A percentile compares a stretch with the other conserved stretches of the same genome.
These are phyloP conservation scores for Neolecta irregularis DNA, from an alignment of 1,139 yeast species.

Conservation along the genomic window DNA sequence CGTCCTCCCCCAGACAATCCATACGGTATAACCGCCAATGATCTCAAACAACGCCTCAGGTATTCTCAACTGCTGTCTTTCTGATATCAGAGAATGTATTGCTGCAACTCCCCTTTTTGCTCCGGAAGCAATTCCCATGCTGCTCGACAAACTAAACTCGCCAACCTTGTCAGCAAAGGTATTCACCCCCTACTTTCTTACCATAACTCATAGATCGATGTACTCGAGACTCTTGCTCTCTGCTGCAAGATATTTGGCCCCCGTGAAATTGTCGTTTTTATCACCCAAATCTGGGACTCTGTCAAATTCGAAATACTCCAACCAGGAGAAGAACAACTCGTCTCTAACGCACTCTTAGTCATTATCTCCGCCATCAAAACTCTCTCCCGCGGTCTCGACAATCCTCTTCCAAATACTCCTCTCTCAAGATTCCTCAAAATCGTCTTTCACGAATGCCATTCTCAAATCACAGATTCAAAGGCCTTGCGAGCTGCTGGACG, in stretches of 20 bases:
- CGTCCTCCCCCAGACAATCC: conserved; percentile 75
- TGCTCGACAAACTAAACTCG: conserved; percentile 73
- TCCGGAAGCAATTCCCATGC: conserved; percentile 55
- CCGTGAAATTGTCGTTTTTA: conserved; percentile 35
- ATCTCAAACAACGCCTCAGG: conserved; percentile 44
- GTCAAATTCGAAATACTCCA: conserved; percentile 76
- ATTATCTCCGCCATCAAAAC: conserved; percentile 29
- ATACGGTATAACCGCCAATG: conserved; percentile 60
- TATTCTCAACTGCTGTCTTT: not conserved
- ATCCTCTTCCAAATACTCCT: conserved; percentile 18
- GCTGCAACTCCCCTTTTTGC: conserved; percentile 53
- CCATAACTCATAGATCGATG: conserved; percentile 1
- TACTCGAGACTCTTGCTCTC: conserved; percentile 14
- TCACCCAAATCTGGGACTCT: conserved; percentile 76
- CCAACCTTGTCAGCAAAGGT: conserved; percentile 67
- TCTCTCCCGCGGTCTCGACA: conserved; percentile 26
- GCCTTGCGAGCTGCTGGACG: conserved; percentile 44
- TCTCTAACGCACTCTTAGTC: conserved; percentile 34
- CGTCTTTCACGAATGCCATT: conserved; percentile 42
- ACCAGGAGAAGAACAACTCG: conserved; percentile 32
- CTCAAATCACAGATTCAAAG: conserved; percentile 37
- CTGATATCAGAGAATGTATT: conserved; percentile 28
- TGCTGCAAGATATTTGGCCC: conserved; percentile 42
- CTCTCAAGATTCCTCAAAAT: conserved; percentile 20
- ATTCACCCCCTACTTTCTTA: conserved; percentile 37